Percentiles rank a stretch among this genome's conserved stretches.
phyloP scores from a whole-genome alignment of 23 red algal genomes.

The Gracilariopsis chorda region DNA sequence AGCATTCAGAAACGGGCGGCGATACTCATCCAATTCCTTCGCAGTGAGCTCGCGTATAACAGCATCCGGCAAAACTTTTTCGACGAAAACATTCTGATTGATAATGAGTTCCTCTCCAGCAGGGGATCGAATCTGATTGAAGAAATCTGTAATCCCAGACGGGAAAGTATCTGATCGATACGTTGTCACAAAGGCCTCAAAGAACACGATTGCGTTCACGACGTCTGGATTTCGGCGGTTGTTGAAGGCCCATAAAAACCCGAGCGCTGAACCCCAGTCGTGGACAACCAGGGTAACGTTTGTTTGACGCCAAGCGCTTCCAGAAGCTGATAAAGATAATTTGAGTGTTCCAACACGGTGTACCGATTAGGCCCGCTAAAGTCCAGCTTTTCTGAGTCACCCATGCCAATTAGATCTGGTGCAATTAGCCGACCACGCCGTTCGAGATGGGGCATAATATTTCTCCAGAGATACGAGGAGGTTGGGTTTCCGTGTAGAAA shows the following conservation, averaged over 20 bases:
- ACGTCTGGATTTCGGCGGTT: not conserved
- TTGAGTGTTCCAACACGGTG: conserved; percentile 17
- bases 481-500: conserved; percentile 60
- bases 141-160: not conserved
- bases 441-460: conserved; percentile 47
- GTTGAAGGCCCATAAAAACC: conserved; percentile 36
- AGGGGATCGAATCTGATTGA: conserved; percentile 4
- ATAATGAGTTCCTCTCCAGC: conserved; percentile 41
- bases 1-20: conserved; percentile 33
- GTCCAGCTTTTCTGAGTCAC: conserved; percentile 43
- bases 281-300: conserved; percentile 42
- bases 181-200: conserved; percentile 17
- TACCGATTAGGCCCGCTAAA: not conserved
- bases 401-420: conserved; percentile 55
- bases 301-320: conserved; percentile 6
- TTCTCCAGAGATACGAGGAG: conserved; percentile 49
- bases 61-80: not conserved
- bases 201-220: conserved; percentile 24
- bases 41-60: not conserved
- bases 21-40: conserved; percentile 14
- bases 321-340: conserved; percentile 21
- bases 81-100: conserved; percentile 2
- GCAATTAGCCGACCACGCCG: conserved; percentile 32
- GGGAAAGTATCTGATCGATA: not conserved
- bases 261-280: conserved; percentile 49